A percentile compares a stretch with the other conserved stretches of the same genome.
phyloP scores from a whole-genome alignment of 1,284 basidiomycete genomes.

The Trichosporon sp. region DNA sequence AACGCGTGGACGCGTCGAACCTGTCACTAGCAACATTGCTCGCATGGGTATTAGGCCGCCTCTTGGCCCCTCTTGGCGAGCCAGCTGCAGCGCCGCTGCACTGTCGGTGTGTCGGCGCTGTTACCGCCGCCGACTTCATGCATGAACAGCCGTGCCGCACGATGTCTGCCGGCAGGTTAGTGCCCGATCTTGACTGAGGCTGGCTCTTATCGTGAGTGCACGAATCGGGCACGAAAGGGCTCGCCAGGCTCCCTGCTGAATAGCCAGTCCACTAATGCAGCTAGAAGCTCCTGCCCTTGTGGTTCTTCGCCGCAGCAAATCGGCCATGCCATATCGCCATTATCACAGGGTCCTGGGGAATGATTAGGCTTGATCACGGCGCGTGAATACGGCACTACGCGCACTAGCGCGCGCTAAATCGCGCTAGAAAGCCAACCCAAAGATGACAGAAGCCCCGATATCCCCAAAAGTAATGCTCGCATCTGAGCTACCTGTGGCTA shows the following conservation, averaged over 20 bases:
- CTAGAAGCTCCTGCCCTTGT: neutral
- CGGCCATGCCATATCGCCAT: neutral
- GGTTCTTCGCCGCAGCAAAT: neutral
- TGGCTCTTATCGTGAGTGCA: neutral
- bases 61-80: neutral
- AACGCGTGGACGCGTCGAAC: neutral
- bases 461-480: neutral
- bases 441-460: neutral
- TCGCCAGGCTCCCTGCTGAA: neutral
- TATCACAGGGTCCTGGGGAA: neutral
- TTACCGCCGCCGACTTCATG: neutral
- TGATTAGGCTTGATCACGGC: neutral
- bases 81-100: neutral
- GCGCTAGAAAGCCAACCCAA: slow-evolving; percentile 4
- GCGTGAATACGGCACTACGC: neutral
- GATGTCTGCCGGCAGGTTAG: neutral
- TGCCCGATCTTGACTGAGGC: neutral
- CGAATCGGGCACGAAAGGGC: neutral
- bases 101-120: neutral
- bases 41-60: neutral
- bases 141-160: neutral
- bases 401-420: neutral
- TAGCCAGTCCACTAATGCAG: neutral
- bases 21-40: neutral
- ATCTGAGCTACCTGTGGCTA: too few species aligned